Evolutionary conservation across 805 yeast genomes (phyloP), one percentile per base, ranked within the genome.

Genomic region (Clavispora fructus): DNA sequence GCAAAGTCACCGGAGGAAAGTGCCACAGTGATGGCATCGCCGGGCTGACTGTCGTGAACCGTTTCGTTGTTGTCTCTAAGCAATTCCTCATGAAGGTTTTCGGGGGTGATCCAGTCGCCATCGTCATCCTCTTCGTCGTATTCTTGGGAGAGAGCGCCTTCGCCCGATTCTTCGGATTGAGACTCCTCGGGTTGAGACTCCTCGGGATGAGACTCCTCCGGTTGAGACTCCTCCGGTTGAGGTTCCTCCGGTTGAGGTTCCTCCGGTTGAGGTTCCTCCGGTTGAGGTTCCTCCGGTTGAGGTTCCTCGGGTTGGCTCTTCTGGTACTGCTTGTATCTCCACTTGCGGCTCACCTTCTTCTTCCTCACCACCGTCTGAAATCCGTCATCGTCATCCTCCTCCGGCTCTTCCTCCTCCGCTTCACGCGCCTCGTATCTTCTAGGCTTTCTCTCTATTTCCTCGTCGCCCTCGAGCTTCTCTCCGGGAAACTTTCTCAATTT

Each of bases 1-100:
- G 99, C 98, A 69, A 92, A 94, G 79, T 94, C 99, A 26, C 96
- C 96, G 0, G 97, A 86, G 0, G 96, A 84, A 42, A 94, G 68
- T 2, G 97, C 99, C 16, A 85, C 94, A 52, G 82, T 78, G 47
- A 84, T 75, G 14, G 61, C 58, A 14, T 68, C 67, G n/a, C 45
- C 46, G 11, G 44, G 43, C 12, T 67, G 57, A 17, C 67, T 44
- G 38, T 68, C 76, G 43, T 62, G 63, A 9, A 80, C 72, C 47
- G 78, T 76, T 58, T 83, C 89, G 35, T 85, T 57, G 73, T 52
- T 78, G 57, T 88, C 92, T 60, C 82, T 83, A 35, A 82, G 62
- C 61, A 87, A 75, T 44, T 80, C 81, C 55, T 85, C 88, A 35
- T 78, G 71, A 29, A 94, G 66, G 57, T 90, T 94, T 2, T 87